Evolutionary conservation across 2,329 filamentous ascomycete species (phyloP).

Genomic region (Aspergillus brunneoviolaceus): DNA sequence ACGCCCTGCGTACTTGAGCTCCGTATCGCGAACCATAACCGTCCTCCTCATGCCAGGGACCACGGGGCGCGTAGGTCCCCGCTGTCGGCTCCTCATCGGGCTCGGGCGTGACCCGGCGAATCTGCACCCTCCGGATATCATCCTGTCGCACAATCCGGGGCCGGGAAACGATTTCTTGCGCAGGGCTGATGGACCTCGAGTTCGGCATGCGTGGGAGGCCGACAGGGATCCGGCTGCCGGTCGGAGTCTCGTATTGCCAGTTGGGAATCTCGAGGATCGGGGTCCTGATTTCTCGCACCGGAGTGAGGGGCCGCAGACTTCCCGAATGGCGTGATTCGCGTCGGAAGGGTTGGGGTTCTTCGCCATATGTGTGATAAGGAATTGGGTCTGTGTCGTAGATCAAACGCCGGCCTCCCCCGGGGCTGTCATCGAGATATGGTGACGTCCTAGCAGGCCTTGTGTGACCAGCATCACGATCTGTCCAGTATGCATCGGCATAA

Average conservation of each 20-base stretch:
- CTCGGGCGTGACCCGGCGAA: slow-evolving; percentile 29
- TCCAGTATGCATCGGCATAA: slow-evolving; percentile 18
- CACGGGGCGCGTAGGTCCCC: slow-evolving; percentile 30
- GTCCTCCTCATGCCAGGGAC: slow-evolving; percentile 28
- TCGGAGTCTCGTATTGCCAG: slow-evolving; percentile 2
- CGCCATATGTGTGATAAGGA: slow-evolving; percentile 28
- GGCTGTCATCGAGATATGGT: slow-evolving; percentile 15
- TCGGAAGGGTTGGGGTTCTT: slow-evolving; percentile 22
- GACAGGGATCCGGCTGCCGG: slow-evolving; percentile 8
- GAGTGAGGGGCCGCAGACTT: slow-evolving; percentile 21
- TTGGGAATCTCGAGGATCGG: slow-evolving; percentile 14
- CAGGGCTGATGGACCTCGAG: slow-evolving; percentile 23
- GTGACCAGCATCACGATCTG: slow-evolving; percentile 8
- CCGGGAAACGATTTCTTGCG: slow-evolving; percentile 32
- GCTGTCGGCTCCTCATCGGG: slow-evolving; percentile 21
- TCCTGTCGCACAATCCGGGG: slow-evolving; percentile 34
- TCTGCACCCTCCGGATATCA: slow-evolving; percentile 34
- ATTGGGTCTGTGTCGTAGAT: slow-evolving; percentile 16
- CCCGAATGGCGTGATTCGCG: slow-evolving; percentile 22
- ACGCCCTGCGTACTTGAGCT: slow-evolving; percentile 2
- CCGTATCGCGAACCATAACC: slow-evolving; percentile 2
- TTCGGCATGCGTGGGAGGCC: slow-evolving; percentile 24
- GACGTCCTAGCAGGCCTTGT: slow-evolving; percentile 9
- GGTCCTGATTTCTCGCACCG: slow-evolving; percentile 23
- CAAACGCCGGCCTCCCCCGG: slow-evolving; percentile 9